Conservation (phyloP, 495 filamentous ascomycete genomes). For the Aspergillus ostianus region DNA sequence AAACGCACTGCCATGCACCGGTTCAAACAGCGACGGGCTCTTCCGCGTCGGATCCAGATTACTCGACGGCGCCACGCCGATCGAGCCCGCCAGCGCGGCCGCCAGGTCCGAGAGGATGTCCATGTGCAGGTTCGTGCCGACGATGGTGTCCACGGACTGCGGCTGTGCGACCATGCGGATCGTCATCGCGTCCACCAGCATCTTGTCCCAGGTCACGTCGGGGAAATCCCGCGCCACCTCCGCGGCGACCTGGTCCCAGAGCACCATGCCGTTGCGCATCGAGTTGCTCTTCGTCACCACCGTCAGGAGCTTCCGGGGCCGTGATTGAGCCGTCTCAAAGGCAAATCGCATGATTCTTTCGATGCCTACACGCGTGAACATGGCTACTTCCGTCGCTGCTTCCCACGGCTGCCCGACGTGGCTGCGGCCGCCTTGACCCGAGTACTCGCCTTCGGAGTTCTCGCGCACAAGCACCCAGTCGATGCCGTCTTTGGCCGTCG, state of each 20-base stretch:
- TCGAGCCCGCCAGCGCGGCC: slow-evolving; percentile 51
- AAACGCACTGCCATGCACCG: slow-evolving; percentile 64
- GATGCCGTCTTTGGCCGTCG: slow-evolving; percentile 38
- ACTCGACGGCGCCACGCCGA: slow-evolving; percentile 56
- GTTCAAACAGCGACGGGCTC: slow-evolving; percentile 64
- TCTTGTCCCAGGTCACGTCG: slow-evolving; percentile 54
- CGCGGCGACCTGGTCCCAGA: slow-evolving; percentile 54
- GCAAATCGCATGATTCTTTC: slow-evolving; percentile 58
- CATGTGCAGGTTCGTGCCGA: slow-evolving; percentile 57
- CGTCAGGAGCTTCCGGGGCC: slow-evolving; percentile 49
- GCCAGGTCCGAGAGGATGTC: slow-evolving; percentile 60
- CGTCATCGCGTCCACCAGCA: slow-evolving; percentile 61
- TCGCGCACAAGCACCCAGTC: slow-evolving; percentile 58
- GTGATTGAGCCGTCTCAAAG: slow-evolving; percentile 47
- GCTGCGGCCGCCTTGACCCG: slow-evolving; percentile 53
- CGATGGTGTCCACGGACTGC: slow-evolving; percentile 53
- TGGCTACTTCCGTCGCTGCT: slow-evolving; percentile 52
- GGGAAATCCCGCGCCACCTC: slow-evolving; percentile 48
- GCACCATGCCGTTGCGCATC: slow-evolving; percentile 55
- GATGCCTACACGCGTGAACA: slow-evolving; percentile 53
- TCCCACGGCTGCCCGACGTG: slow-evolving; percentile 51
- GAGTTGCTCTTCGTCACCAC: slow-evolving; percentile 62
- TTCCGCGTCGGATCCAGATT: slow-evolving; percentile 62
- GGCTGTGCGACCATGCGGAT: slow-evolving; percentile 54
- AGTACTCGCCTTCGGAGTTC: slow-evolving; percentile 58